These are phyloP conservation scores for Aspergillus quadrilineatus DNA, from an alignment of 2,329 filamentous ascomycete species.

Conservation along the genomic window DNA sequence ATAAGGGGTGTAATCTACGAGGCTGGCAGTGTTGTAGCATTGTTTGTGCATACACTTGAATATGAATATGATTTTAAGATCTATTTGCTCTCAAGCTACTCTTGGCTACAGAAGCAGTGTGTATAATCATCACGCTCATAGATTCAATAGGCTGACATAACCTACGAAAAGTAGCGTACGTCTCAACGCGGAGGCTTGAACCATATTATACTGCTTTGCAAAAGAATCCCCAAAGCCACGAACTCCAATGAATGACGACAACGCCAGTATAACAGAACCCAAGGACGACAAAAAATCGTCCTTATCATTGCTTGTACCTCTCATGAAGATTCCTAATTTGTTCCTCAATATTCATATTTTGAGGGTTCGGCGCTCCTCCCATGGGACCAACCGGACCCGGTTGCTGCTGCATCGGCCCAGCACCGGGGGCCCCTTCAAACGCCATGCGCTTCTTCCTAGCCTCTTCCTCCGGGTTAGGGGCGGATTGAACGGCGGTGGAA, in stretches of 20 bases:
- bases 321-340: slow-evolving; percentile 72
- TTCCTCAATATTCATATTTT: slow-evolving; percentile 73
- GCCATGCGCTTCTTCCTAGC: slow-evolving; percentile 74
- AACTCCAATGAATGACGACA: slow-evolving; percentile 5
- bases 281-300: neutral
- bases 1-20: slow-evolving; percentile 15
- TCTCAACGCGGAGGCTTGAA: neutral
- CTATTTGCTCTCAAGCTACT: neutral
- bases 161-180: neutral
- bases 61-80: neutral
- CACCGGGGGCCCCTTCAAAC: slow-evolving; percentile 28
- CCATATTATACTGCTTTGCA: slow-evolving; percentile 1
- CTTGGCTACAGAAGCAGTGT: neutral
- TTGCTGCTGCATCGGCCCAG: slow-evolving; percentile 22
- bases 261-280: neutral
- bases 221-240: slow-evolving; percentile 2
- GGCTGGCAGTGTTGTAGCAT: neutral
- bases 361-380: slow-evolving; percentile 32
- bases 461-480: slow-evolving; percentile 71
- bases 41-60: no score
- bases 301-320: slow-evolving; percentile 44
- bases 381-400: slow-evolving; percentile 32
- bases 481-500: slow-evolving; percentile 47
- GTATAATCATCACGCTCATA: neutral
- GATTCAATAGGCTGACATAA: neutral